phyloP scores from a whole-genome alignment of 495 filamentous ascomycete genomes.

The Xylaria flabelliformis region DNA sequence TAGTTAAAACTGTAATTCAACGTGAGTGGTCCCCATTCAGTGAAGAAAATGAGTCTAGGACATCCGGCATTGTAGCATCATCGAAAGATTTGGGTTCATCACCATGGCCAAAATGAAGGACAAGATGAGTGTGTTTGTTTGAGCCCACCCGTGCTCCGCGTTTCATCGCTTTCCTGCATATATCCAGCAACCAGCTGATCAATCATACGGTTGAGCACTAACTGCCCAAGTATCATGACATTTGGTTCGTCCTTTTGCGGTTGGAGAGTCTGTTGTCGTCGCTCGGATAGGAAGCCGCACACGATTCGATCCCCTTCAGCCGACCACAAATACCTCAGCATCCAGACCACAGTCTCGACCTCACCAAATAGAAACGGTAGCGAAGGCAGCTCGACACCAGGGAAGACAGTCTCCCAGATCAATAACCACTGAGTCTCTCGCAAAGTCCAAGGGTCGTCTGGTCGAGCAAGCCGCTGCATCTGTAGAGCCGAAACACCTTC shows the following conservation, averaged over 20 bases:
- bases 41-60: not conserved
- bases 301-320: conserved; percentile 25
- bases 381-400: conserved; percentile 18
- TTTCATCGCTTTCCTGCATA: not conserved
- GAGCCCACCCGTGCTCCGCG: not conserved
- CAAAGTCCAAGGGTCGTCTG: conserved; percentile 7
- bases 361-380: not conserved
- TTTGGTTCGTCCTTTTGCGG: not conserved
- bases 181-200: not conserved
- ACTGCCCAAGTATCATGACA: not conserved
- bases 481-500: conserved; percentile 34
- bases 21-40: not conserved
- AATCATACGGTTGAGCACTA: not conserved
- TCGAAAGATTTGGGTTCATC: not conserved
- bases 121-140: not conserved
- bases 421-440: conserved; percentile 30
- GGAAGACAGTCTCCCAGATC: conserved; percentile 35
- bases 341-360: conserved; percentile 27
- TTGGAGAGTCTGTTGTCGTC: not conserved
- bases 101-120: not conserved
- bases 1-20: not conserved
- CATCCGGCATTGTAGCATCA: not conserved
- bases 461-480: conserved; percentile 29
- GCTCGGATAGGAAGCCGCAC: conserved; percentile 25
- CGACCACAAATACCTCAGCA: conserved; percentile 33